Base-by-base conservation (phyloP, 805 yeast species). In the Candida stauntonica region DNA sequence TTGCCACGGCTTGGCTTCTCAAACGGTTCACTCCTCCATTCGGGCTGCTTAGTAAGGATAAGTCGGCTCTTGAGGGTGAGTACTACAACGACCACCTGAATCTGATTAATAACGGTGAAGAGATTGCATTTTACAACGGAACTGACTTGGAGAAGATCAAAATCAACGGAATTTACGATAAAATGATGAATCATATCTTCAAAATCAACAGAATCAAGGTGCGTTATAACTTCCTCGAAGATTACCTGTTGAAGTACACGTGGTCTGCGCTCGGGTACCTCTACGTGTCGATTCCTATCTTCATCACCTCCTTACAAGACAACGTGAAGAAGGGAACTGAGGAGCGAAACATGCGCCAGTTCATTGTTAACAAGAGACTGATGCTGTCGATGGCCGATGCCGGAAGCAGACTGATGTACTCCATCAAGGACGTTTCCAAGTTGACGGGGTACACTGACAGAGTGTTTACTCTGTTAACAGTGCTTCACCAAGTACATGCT, bases 241-340 rank as follows among this genome's bases (percentile, higher is more conserved):
- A 87, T 56, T 86, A 87, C 54, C 77, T 88, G 33, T 72, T 89
- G 60, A 89, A 88, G 63, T 87, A 86, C 56, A 78, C 91, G 11
- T 89, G 97, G 97, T 87, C 96, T 3, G 96, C 94, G 0, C 73
- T 89, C 63, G 96, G 97, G n/a, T 88, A 87, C 58, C 62, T 88
- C 17, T 88, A 86, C 64, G 86, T 96, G 0, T 83, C 95, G 1
- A 72, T 89, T 46, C 98, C 98, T 3, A 89, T 89, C 14, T 76
- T 88, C 36, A 59, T 86, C 41, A 81, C 80, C 15, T 60, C 70
- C 4, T 48, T 71, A 44, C 58, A 57, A 14, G 51, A 44, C 19
- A 42, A 41, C 23, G 44, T 47, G 11, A 49, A 50, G 36, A 39
- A 31, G 7, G 48, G 56, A 29, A 51, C 60, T 14, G 73, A 63